Percentiles rank a stretch among this genome's conserved stretches.
Evolutionary conservation across 2,329 filamentous ascomycete species (phyloP).

Genomic region (Fusarium sp.): DNA sequence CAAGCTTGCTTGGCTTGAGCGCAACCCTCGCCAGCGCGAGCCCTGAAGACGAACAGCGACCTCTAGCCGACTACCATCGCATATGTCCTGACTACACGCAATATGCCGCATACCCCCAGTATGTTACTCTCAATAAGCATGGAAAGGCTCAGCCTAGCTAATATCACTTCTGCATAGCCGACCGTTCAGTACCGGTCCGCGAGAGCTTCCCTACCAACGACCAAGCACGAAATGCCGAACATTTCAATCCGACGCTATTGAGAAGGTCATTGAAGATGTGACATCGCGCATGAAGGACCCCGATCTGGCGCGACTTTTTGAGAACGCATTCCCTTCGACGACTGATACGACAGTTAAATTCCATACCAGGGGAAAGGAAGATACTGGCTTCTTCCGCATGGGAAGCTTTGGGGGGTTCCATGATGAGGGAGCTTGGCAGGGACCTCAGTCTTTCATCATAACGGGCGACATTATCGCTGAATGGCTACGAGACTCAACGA

Average conservation of each 20-base stretch:
- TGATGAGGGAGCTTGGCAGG: constrained; percentile 79
- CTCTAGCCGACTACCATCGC: constrained; percentile 44
- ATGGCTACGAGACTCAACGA: constrained; percentile 93
- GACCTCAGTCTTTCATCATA: constrained; percentile 91
- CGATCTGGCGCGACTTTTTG: constrained; percentile 91
- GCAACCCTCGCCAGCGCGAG: constrained; percentile 40
- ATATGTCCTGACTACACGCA: constrained; percentile 59
- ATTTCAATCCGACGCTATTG: constrained; percentile 87
- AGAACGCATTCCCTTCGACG: constrained; percentile 90
- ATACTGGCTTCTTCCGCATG: constrained; percentile 55
- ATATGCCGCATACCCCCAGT: constrained; percentile 59
- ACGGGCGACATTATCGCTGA: constrained; percentile 94
- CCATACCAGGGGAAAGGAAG: constrained; percentile 75
- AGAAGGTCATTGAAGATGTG: constrained; percentile 87
- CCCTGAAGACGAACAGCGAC: constrained; percentile 41
- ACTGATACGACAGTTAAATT: constrained; percentile 91
- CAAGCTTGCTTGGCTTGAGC: constrained; percentile 48
- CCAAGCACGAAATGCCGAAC: constrained; percentile 86
- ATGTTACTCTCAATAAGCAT: constrained; percentile 26
- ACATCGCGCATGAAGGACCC: constrained; percentile 84
- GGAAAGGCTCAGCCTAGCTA: neutral
- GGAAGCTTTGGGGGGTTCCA: constrained; percentile 48
- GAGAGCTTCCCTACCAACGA: constrained; percentile 87
- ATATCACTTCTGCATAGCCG: constrained; percentile 64
- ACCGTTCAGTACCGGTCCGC: constrained; percentile 83